Evolutionary conservation across 2,329 filamentous ascomycete species (phyloP).

Genomic region (Atkinsonella hypoxylon): DNA sequence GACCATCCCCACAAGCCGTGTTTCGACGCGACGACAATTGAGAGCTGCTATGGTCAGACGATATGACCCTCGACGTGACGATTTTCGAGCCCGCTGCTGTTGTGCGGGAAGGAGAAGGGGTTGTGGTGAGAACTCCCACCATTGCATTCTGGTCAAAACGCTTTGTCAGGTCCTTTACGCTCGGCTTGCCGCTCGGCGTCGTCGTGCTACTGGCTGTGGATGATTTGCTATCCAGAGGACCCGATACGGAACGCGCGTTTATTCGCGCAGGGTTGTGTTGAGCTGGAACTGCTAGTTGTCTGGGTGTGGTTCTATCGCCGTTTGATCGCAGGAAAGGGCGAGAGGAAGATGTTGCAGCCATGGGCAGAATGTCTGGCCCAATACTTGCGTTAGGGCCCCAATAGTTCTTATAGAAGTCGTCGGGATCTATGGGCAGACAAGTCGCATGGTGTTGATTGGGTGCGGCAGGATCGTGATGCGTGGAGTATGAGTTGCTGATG

Average conservation of each 20-base stretch:
- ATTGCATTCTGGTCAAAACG: constrained; percentile 55
- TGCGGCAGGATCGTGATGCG: constrained; percentile 11
- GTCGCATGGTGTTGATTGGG: constrained; percentile 23
- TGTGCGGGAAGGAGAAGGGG: not conserved
- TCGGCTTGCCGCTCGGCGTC: constrained; percentile 38
- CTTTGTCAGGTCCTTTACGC: constrained; percentile 69
- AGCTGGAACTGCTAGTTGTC: constrained; percentile 30
- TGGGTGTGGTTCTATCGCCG: constrained; percentile 37
- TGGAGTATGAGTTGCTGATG: not conserved
- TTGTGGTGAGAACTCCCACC: not conserved
- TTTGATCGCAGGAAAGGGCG: constrained; percentile 35
- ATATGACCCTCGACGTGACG: constrained; percentile 1
- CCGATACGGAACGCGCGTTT: constrained; percentile 41
- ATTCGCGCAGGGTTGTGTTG: constrained; percentile 29
- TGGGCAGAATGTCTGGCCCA: constrained; percentile 22
- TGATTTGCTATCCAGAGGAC: constrained; percentile 36
- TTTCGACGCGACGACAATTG: not conserved
- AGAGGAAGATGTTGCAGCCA: constrained; percentile 25
- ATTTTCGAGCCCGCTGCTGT: not conserved
- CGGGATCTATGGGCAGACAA: constrained; percentile 34
- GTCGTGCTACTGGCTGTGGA: constrained; percentile 16
- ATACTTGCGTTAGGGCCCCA: constrained; percentile 24
- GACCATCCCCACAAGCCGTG: constrained; percentile 8
- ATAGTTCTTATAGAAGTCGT: constrained; percentile 44
- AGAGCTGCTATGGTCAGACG: constrained; percentile 1